These are phyloP conservation scores for Myriosclerotinia curreyana DNA, from an alignment of 2,329 filamentous ascomycete species.

Conservation along the genomic window DNA sequence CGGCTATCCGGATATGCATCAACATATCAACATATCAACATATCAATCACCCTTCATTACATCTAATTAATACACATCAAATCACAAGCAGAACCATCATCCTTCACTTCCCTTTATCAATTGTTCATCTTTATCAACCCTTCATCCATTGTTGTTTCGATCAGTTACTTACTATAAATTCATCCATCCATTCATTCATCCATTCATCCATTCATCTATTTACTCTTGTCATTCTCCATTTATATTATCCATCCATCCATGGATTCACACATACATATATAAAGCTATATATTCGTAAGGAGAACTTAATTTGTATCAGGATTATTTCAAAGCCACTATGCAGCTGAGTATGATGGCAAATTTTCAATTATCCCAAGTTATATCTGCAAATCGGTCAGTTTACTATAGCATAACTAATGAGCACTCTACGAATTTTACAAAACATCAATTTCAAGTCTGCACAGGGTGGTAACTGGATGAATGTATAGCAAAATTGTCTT, in stretches of 20 bases:
- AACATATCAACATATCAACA: too few relatives aligned
- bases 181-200: too few relatives aligned
- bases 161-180: too few relatives aligned
- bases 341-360: neutral
- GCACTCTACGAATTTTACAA: neutral
- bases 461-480: neutral
- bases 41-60: too few relatives aligned
- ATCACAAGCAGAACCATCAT: too few relatives aligned
- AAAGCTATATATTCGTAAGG: neutral
- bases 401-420: neutral
- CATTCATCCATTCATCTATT: neutral
- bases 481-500: constrained; percentile 12
- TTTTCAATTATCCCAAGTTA: neutral
- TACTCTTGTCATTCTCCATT: neutral
- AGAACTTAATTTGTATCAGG: neutral
- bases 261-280: neutral
- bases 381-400: neutral
- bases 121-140: too few relatives aligned
- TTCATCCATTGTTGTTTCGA: too few relatives aligned
- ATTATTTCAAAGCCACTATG: neutral
- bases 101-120: too few relatives aligned
- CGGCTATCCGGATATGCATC: too few relatives aligned
- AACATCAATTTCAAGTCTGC: neutral
- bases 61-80: too few relatives aligned
- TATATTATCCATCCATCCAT: neutral